These are phyloP conservation scores for Dentipellis fragilis DNA, from an alignment of 768 basidiomycete genomes.

Conservation along the genomic window DNA sequence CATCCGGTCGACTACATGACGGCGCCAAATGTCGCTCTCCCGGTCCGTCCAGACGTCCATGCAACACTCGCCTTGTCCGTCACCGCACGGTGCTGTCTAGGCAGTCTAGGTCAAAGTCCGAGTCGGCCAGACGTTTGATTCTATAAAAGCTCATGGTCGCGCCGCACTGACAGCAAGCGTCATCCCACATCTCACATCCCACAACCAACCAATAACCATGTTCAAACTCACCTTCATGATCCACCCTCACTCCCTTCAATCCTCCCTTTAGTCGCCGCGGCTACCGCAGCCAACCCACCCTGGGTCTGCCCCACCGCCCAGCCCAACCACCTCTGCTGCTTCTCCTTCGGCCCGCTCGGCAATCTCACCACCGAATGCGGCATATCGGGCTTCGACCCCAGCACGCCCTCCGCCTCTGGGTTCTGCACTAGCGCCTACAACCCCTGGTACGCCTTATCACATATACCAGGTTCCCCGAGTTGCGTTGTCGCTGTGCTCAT, in stretches of 20 bases:
- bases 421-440: not conserved
- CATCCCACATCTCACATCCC: not conserved
- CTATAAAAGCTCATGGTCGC: not conserved
- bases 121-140: not conserved
- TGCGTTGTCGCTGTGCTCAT: not conserved
- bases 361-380: not conserved
- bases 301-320: not conserved
- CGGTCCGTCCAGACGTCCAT: too few relatives aligned
- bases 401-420: not conserved
- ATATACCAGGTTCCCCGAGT: too few relatives aligned
- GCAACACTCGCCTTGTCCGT: too few relatives aligned
- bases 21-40: too few relatives aligned
- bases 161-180: not conserved
- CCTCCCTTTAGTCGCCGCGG: not conserved
- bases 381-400: not conserved
- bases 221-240: not conserved
- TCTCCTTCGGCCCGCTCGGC: not conserved
- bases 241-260: too few relatives aligned
- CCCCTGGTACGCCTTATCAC: not conserved
- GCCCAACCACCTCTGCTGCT: not conserved
- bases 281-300: not conserved
- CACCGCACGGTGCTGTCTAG: too few relatives aligned
- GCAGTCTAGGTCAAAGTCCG: too few relatives aligned
- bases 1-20: too few relatives aligned
- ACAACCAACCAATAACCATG: too few relatives aligned